Conservation (phyloP, 2,329 filamentous ascomycete genomes). For the Epichloe amarillans region DNA sequence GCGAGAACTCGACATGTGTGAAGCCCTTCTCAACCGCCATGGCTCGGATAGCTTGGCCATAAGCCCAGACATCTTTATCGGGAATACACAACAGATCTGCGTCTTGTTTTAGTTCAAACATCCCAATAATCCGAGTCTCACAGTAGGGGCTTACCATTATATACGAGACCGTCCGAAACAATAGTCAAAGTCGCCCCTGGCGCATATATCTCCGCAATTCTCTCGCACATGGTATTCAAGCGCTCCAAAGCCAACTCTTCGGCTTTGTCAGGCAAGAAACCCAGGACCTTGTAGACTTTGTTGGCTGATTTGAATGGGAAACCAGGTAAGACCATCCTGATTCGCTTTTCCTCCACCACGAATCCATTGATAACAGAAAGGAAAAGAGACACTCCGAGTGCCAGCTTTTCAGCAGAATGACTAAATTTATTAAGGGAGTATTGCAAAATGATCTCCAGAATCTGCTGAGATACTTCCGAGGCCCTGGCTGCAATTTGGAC, state of each 20-base stretch:
- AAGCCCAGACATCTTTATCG: slow-evolving; percentile 33
- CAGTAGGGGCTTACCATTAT: slow-evolving; percentile 29
- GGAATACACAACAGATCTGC: slow-evolving; percentile 34
- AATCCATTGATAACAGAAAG: slow-evolving; percentile 12
- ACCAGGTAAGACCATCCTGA: slow-evolving; percentile 16
- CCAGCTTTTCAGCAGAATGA: slow-evolving; percentile 8
- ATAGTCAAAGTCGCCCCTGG: slow-evolving; percentile 24
- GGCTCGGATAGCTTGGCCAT: slow-evolving; percentile 29
- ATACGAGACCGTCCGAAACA: slow-evolving; percentile 39
- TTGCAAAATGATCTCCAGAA: slow-evolving; percentile 15
- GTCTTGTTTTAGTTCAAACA: not conserved
- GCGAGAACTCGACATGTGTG: not conserved
- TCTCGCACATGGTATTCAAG: slow-evolving; percentile 15
- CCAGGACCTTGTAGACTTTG: slow-evolving; percentile 20
- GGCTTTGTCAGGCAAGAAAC: slow-evolving; percentile 17
- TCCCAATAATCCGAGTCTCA: not conserved
- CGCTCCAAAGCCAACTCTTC: slow-evolving; percentile 17
- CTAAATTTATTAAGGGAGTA: slow-evolving; percentile 16
- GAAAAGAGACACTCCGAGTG: slow-evolving; percentile 11
- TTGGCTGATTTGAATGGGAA: slow-evolving; percentile 22
- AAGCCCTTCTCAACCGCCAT: slow-evolving; percentile 13
- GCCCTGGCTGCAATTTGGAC: not conserved
- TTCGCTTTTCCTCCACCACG: slow-evolving; percentile 8
- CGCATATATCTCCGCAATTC: slow-evolving; percentile 14
- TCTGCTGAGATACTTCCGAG: slow-evolving; percentile 5